Base-by-base conservation (phyloP, 2,329 filamentous ascomycete species). In the Aspergillus bombycis region DNA sequence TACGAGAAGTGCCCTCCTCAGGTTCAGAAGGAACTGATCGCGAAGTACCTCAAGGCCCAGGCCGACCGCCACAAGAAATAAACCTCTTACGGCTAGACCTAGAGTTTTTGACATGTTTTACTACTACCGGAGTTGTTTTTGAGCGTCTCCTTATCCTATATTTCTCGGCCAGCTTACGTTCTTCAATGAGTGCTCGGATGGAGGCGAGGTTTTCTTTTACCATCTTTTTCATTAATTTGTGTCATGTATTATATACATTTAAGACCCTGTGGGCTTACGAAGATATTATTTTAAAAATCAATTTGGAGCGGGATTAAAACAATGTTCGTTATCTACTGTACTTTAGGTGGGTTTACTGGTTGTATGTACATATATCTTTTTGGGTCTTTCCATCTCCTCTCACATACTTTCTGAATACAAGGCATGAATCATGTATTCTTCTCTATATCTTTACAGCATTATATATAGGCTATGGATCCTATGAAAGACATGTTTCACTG, bases 1-100 rank as follows among this genome's bases (percentile, higher is more conserved):
- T 99, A 99, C 74, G 89, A 91, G 58, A 85, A 93, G 58, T 93
- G 95, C 63, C 91, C 94, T 56, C 88, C 88, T 72, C 94, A 98
- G 76, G 78, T 98, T 78, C 95, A 99, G 70, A 91, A 86, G 79
- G 89, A 91, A 76, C 79, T 92, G 57, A 81, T 91, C 48, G 84
- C 86, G 28, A 89, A 90, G 78, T 85, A 90, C 72, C 83, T 89
- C 74, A 91, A 91, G 81, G 84, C 85, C 67, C 84, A 88, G 78
- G 85, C 85, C 52, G 89, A 88, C 66, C 86, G 84, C 77, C 84
- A 87, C 74, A 87, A 88, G 80, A 88, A 87, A 80, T 85, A 78
- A 78, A 60, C 45, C 57, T 14, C 30, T 56, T 30, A 52, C 11
- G 41, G 30, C 28, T 32, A 38, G 19, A 38, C 38, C 32, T 26